These are phyloP conservation scores for Brassica balearica DNA, from an alignment of 441 rosid genomes.

Conservation along the genomic window DNA sequence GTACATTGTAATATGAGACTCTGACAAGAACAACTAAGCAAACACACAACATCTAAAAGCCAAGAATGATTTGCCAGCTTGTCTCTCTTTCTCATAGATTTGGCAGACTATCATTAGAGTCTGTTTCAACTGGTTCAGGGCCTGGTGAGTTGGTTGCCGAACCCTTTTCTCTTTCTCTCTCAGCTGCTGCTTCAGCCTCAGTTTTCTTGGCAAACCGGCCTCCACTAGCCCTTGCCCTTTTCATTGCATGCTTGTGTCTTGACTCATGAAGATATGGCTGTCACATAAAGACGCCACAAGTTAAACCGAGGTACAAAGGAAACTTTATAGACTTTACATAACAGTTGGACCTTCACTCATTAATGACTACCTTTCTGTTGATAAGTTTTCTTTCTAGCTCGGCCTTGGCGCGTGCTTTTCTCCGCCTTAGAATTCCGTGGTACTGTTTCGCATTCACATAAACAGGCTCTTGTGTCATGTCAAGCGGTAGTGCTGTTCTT, in stretches of 20 bases:
- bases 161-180: slow-evolving; percentile 48
- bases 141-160: slow-evolving; percentile 77
- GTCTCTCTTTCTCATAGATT: slow-evolving; percentile 37
- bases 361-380: slow-evolving; percentile 67
- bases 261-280: slow-evolving; percentile 99
- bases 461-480: slow-evolving; percentile 90
- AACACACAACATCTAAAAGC: slow-evolving; percentile 53
- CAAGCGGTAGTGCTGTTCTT: slow-evolving; percentile 84
- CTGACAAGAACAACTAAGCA: slow-evolving; percentile 27
- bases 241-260: slow-evolving; percentile 94
- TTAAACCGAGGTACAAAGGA: slow-evolving; percentile 10
- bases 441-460: slow-evolving; percentile 95
- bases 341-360: background rate
- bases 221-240: slow-evolving; percentile 83
- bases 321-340: slow-evolving; percentile 26
- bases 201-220: slow-evolving; percentile 94
- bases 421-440: slow-evolving; percentile 85
- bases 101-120: slow-evolving; percentile 55
- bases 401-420: slow-evolving; percentile 95
- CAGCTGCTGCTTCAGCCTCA: slow-evolving; percentile 51
- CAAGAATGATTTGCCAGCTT: slow-evolving; percentile 99
- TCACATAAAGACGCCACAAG: slow-evolving; percentile 11
- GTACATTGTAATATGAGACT: slow-evolving; percentile 31
- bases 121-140: slow-evolving; percentile 64
- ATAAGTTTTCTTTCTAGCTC: slow-evolving; percentile 84